Conservation (phyloP, 2,329 filamentous ascomycete species). For the Metarhizium humberi region DNA sequence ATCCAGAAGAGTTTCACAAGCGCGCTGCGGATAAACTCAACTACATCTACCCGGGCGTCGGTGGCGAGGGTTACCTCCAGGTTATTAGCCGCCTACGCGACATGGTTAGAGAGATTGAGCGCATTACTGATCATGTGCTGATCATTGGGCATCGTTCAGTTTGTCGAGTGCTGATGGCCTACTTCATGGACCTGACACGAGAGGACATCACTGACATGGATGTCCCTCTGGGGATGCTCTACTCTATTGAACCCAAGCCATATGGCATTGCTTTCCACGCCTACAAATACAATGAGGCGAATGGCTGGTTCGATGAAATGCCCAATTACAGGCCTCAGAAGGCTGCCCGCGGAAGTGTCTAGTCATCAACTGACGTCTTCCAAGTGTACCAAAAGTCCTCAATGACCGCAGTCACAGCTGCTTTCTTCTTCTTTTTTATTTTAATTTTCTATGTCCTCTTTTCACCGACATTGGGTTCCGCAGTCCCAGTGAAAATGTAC, state of each 20-base stretch:
- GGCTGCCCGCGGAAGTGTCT: constrained; percentile 19
- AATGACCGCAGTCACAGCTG: neutral
- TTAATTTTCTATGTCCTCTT: neutral
- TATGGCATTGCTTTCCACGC: constrained; percentile 97
- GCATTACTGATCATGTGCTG: constrained; percentile 90
- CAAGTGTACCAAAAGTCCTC: neutral
- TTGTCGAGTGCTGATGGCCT: constrained; percentile 84
- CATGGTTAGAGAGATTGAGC: constrained; percentile 94
- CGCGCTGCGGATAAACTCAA: constrained; percentile 81
- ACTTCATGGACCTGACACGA: constrained; percentile 87
- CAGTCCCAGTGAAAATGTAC: neutral
- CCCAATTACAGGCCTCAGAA: constrained; percentile 72
- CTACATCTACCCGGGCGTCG: constrained; percentile 93
- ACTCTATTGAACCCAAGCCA: constrained; percentile 92
- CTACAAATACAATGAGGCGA: constrained; percentile 75
- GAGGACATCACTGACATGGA: constrained; percentile 92
- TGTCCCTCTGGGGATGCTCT: constrained; percentile 86
- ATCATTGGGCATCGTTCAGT: constrained; percentile 90
- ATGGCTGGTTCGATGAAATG: constrained; percentile 74
- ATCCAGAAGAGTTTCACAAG: constrained; percentile 71
- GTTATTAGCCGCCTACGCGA: constrained; percentile 91
- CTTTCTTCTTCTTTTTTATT: neutral
- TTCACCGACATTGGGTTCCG: neutral
- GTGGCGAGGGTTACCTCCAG: constrained; percentile 92
- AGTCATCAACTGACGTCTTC: neutral